Base-by-base conservation (phyloP, 2,329 filamentous ascomycete species). In the Colletotrichum siamense region DNA sequence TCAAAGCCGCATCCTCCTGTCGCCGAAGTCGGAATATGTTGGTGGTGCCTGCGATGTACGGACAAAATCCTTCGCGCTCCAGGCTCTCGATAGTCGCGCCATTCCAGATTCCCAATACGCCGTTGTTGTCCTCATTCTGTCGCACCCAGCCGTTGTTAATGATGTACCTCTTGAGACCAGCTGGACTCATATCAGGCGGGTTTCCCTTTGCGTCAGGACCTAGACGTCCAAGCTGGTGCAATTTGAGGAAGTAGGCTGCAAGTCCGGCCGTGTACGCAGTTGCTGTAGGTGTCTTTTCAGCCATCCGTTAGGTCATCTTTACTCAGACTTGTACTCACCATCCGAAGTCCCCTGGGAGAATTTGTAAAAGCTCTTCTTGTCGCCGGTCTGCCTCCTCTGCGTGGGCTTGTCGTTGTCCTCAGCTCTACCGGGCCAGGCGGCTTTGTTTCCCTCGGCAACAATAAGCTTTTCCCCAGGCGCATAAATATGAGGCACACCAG, bases 261-360 rank as follows among this genome's bases (percentile, higher is more conserved):
- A 57, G 52, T 6, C 52, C 52, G 4, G 52, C 52, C 4, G 16
- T 28, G 52, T 57, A 57, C 0, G 24, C 52, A 18, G 52, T 57
- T 57, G 52, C 52, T 57, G 22, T 3, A 15, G 0, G 24, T 24
- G 24, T 18, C 13, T 12, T 22, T 9, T n/a, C 44, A 49, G 44
- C 44, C 44, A 12, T 13, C 44, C 9, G 3, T 6, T 1, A 2
- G 10, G 0, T 22, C 18, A 22, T 3, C 18, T 22, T 22, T 0
- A 1, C 18, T 22, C 3, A 26, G 24, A 28, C 5, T 16, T 1
- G 22, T 57, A 18, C 52, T 28, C 24, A 57, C 52, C 22, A 28
- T 57, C 52, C 1, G 52, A 57, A 1, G 52, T 57, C 7, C 52
- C 52, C 24, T 57, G 52, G 24, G 52, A 57, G 24, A 24, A 24